phyloP scores from a whole-genome alignment of 2,329 filamentous ascomycete species.

The Tolypocladium nubicola region DNA sequence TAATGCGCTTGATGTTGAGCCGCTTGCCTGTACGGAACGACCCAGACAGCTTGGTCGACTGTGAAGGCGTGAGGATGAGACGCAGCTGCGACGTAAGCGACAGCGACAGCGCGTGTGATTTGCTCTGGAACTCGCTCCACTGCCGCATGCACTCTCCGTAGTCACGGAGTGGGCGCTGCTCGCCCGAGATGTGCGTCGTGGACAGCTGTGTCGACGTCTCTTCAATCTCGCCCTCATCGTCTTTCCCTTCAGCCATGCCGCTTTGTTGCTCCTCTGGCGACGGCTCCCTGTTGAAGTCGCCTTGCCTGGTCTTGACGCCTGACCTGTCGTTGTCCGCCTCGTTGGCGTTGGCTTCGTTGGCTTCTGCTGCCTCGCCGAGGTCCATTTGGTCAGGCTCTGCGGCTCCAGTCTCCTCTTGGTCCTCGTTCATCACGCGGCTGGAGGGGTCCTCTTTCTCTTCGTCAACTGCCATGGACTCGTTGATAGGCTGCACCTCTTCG shows the following conservation, averaged over 20 bases:
- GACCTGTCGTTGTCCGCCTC: slow-evolving; percentile 42
- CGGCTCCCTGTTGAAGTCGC: slow-evolving; percentile 44
- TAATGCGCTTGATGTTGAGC: slow-evolving; percentile 98
- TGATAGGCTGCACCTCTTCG: slow-evolving; percentile 75
- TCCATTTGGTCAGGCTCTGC: slow-evolving; percentile 36
- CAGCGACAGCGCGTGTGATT: slow-evolving; percentile 77
- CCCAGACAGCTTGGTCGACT: slow-evolving; percentile 91
- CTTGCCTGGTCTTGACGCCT: slow-evolving; percentile 49
- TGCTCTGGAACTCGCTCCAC: slow-evolving; percentile 77
- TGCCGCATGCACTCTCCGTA: slow-evolving; percentile 54
- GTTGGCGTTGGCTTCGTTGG: slow-evolving; percentile 28
- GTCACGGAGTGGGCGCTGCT: slow-evolving; percentile 31
- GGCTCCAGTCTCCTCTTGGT: slow-evolving; percentile 32
- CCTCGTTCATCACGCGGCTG: slow-evolving; percentile 42
- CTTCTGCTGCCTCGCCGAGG: slow-evolving; percentile 20
- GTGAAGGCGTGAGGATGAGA: slow-evolving; percentile 86
- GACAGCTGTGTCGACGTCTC: slow-evolving; percentile 55
- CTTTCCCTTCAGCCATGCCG: slow-evolving; percentile 36
- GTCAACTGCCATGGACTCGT: slow-evolving; percentile 82
- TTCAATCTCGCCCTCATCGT: slow-evolving; percentile 36
- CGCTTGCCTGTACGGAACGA: slow-evolving; percentile 96
- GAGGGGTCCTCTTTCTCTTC: slow-evolving; percentile 46
- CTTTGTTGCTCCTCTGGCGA: slow-evolving; percentile 24
- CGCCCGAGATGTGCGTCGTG: slow-evolving; percentile 56
- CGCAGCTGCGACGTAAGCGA: slow-evolving; percentile 89